These are phyloP conservation scores for Urochloa ruziziensis DNA, from an alignment of 176 grass and related monocot species.

Conservation along the genomic window DNA sequence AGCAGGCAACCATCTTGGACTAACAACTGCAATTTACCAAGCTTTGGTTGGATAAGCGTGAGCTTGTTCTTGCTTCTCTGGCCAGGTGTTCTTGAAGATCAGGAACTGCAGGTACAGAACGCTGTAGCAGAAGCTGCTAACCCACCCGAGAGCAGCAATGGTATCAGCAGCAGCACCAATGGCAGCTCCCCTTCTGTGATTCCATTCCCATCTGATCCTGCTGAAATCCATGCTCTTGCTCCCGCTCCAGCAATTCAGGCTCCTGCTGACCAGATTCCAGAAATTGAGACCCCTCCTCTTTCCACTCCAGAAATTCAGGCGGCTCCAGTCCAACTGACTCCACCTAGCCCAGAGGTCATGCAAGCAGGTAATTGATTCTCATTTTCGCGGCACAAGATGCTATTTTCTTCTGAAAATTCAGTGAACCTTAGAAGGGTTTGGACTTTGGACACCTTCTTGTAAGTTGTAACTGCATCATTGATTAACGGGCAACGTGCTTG, in stretches of 20 bases:
- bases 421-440: background rate
- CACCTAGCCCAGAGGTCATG: background rate
- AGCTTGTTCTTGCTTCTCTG: background rate
- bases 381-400: background rate
- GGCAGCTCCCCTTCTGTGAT: background rate
- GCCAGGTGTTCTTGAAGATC: conserved; percentile 38
- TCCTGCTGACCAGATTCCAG: conserved; percentile 12
- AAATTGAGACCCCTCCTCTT: background rate
- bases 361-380: conserved; percentile 29
- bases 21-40: background rate
- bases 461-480: background rate
- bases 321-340: background rate
- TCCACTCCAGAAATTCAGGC: background rate
- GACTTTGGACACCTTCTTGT: background rate
- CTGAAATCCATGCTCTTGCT: background rate
- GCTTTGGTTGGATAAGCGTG: background rate
- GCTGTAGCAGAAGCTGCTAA: background rate
- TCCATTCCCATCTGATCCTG: conserved; percentile 28
- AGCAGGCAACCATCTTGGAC: background rate
- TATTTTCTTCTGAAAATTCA: background rate
- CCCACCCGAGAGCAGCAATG: conserved; percentile 1
- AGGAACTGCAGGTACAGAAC: conserved; percentile 30
- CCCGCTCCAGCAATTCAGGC: background rate
- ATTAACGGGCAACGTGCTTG: background rate
- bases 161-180: background rate